phyloP scores from a whole-genome alignment of 108 stramenopile genomes.

The Cyclostephanos tholiformis region DNA sequence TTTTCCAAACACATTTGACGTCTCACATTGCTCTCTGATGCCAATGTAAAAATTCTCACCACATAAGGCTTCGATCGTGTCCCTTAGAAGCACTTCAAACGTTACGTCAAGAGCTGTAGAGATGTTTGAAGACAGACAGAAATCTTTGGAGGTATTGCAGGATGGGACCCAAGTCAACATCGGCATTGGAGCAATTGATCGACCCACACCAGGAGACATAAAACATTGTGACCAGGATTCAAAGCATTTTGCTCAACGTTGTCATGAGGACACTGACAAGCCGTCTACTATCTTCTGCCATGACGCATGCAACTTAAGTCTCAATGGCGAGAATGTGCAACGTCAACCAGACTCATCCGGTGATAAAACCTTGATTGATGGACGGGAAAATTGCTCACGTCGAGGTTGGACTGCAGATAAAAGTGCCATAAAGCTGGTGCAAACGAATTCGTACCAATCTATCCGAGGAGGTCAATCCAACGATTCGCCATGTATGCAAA shows the following conservation, averaged over 20 bases:
- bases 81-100: neutral
- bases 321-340: neutral
- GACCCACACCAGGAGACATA: neutral
- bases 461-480: neutral
- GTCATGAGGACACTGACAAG: neutral
- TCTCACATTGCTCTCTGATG: neutral
- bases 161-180: neutral
- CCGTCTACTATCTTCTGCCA: neutral
- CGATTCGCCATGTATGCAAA: constrained; percentile 14
- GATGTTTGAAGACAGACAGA: neutral
- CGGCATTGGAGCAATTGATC: neutral
- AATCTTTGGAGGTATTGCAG: neutral
- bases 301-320: neutral
- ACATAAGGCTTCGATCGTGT: neutral
- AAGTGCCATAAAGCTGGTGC: neutral
- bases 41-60: neutral
- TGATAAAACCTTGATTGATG: neutral
- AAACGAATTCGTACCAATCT: neutral
- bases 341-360: neutral
- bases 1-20: neutral
- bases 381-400: neutral
- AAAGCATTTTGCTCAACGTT: neutral
- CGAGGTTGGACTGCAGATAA: neutral
- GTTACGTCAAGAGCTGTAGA: neutral
- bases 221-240: neutral